These are phyloP conservation scores for Emmonsia crescens DNA, from an alignment of 2,329 filamentous ascomycete species.

Conservation along the genomic window DNA sequence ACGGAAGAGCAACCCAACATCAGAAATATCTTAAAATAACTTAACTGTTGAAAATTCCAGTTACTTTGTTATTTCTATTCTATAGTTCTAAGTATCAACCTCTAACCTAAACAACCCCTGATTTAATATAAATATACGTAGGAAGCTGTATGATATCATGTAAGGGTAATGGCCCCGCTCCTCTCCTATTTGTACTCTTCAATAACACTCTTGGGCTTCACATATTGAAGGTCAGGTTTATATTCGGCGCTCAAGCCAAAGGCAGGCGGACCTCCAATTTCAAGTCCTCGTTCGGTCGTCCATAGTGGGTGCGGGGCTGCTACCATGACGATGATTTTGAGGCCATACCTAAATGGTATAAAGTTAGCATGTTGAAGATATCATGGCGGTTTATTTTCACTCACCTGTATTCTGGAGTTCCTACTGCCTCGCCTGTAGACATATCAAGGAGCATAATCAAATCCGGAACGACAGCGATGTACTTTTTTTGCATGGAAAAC, in stretches of 20 bases:
- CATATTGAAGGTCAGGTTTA: constrained; percentile 17
- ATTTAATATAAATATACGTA: too few relatives aligned
- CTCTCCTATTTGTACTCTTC: constrained; percentile 15
- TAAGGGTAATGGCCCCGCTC: too few relatives aligned
- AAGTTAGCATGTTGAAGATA: background rate
- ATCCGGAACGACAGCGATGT: constrained; percentile 22
- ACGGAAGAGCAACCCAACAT: too few relatives aligned
- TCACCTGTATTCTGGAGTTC: constrained; percentile 32
- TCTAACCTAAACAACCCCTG: too few relatives aligned
- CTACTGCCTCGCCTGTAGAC: constrained; percentile 38
- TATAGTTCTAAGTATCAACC: too few relatives aligned
- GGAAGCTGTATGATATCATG: too few relatives aligned
- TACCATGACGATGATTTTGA: constrained; percentile 41
- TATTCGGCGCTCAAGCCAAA: constrained; percentile 23
- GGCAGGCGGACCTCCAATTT: constrained; percentile 31
- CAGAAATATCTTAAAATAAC: too few relatives aligned
- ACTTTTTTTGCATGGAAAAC: background rate
- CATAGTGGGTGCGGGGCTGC: constrained; percentile 42
- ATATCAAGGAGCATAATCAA: constrained; percentile 23
- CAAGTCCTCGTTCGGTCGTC: constrained; percentile 31
- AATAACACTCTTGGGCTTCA: constrained; percentile 19
- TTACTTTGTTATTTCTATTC: background rate
- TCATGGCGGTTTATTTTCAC: background rate
- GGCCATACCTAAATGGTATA: constrained; percentile 35
- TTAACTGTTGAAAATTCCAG: background rate